A percentile compares a stretch with the other conserved stretches of the same genome.
Evolutionary conservation across 345 rosid species (phyloP).

Genomic region (Barbarea vulgaris): DNA sequence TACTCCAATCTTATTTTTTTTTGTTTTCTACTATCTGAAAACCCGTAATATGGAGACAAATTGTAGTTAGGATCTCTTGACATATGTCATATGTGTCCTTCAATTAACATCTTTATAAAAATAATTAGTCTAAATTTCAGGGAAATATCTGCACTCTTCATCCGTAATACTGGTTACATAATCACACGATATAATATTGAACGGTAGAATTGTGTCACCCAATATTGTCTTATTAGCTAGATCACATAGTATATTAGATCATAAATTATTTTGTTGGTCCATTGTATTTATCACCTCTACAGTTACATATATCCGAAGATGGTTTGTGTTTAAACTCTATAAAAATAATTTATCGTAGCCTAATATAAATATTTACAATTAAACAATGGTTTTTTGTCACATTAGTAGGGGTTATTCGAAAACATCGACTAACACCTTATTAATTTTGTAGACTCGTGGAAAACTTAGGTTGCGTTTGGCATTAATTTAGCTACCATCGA

Average conservation of each 20-base stretch:
- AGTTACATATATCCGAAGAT: slow-evolving; percentile 2
- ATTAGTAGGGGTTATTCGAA: slow-evolving; percentile 13
- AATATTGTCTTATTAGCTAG: slow-evolving; percentile 21
- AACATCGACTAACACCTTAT: slow-evolving; percentile 14
- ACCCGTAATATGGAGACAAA: slow-evolving; percentile 36
- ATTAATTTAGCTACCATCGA: slow-evolving; percentile 34
- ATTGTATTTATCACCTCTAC: slow-evolving; percentile 29
- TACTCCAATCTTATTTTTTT: slow-evolving; percentile 37
- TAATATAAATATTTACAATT: not conserved
- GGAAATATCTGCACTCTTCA: slow-evolving; percentile 15
- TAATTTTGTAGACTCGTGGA: slow-evolving; percentile 40
- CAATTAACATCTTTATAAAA: slow-evolving; percentile 9
- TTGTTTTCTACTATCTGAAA: slow-evolving; percentile 15
- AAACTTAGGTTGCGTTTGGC: slow-evolving; percentile 24
- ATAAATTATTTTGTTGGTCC: slow-evolving; percentile 23
- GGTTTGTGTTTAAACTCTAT: slow-evolving; percentile 11
- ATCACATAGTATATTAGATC: not conserved
- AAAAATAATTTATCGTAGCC: not conserved
- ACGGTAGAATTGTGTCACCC: slow-evolving; percentile 15
- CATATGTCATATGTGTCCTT: slow-evolving; percentile 9
- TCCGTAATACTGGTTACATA: slow-evolving; percentile 32
- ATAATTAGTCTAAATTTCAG: slow-evolving; percentile 19
- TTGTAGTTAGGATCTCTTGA: slow-evolving; percentile 25
- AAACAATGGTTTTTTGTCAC: slow-evolving; percentile 24
- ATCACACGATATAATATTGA: slow-evolving; percentile 27